Conservation (phyloP, 768 basidiomycete species). For the Russula dissimulans region DNA sequence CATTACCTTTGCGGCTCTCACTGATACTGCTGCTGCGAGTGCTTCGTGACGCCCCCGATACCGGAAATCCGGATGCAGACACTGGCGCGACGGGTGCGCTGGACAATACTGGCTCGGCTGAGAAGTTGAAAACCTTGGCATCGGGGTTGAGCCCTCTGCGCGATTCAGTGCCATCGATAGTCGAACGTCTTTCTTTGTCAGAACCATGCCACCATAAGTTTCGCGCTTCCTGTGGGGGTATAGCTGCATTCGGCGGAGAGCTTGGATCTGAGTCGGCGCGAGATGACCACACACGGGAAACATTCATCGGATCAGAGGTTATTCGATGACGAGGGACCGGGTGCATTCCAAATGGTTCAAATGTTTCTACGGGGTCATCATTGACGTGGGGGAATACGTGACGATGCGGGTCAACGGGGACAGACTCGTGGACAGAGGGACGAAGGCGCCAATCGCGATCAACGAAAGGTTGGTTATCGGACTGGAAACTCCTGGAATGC, state of each 20-base stretch:
- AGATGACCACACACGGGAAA: slow-evolving; percentile 18
- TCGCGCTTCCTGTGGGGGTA: slow-evolving; percentile 13
- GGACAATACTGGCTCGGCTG: slow-evolving; percentile 22
- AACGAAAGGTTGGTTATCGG: slow-evolving; percentile 43
- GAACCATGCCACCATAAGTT: slow-evolving; percentile 5
- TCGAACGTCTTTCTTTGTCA: slow-evolving; percentile 13
- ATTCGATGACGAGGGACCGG: slow-evolving; percentile 24
- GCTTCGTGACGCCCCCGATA: not conserved
- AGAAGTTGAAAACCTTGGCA: slow-evolving; percentile 72
- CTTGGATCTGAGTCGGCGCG: slow-evolving; percentile 21
- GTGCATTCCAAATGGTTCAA: slow-evolving; percentile 42
- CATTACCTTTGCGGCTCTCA: not conserved
- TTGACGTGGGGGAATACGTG: slow-evolving; percentile 18
- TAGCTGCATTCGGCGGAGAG: slow-evolving; percentile 16
- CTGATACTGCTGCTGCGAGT: not conserved
- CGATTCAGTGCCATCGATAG: slow-evolving; percentile 33
- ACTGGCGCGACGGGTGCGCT: slow-evolving; percentile 13
- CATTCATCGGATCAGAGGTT: slow-evolving; percentile 22
- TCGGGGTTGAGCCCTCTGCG: slow-evolving; percentile 71
- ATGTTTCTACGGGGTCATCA: slow-evolving; percentile 29
- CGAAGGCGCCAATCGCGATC: slow-evolving; percentile 42
- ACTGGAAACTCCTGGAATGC: slow-evolving; percentile 40
- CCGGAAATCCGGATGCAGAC: slow-evolving; percentile 1
- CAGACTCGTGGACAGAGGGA: not conserved
- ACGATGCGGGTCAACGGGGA: slow-evolving; percentile 16